A percentile compares a stretch with the other conserved stretches of the same genome.
These are phyloP conservation scores for Buxus sempervirens DNA, from an alignment of 164 flowering plant species.

Conservation along the genomic window DNA sequence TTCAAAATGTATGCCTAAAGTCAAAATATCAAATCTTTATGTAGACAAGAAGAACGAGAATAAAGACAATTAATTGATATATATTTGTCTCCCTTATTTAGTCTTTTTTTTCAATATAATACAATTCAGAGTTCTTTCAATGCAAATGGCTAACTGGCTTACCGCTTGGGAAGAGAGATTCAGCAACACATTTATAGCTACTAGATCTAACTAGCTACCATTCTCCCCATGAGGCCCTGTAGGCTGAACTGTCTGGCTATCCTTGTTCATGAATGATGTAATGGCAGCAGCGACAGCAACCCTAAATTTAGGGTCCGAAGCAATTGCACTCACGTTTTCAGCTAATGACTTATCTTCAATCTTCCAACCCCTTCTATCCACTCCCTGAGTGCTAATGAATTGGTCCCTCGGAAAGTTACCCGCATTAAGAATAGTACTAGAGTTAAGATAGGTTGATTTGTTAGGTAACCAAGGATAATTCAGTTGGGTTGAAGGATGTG, in stretches of 20 bases:
- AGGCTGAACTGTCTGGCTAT: conserved; percentile 19
- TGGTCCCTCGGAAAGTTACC: neutral
- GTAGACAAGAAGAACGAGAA: neutral
- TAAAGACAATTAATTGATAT: neutral
- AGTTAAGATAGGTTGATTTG: conserved; percentile 5
- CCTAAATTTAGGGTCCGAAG: conserved; percentile 67
- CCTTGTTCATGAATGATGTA: conserved; percentile 49
- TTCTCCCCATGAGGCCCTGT: conserved; percentile 3
- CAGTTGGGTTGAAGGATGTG: conserved; percentile 25
- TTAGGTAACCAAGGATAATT: conserved; percentile 29
- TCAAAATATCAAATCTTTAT: neutral
- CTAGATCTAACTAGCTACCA: no score
- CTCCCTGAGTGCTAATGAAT: conserved; percentile 11
- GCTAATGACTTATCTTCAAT: conserved; percentile 21
- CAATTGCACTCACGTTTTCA: conserved; percentile 44
- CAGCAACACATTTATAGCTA: conserved; percentile 17
- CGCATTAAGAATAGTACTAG: neutral
- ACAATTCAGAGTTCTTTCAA: neutral
- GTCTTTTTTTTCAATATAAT: neutral
- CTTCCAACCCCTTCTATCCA: conserved; percentile 12
- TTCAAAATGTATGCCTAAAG: neutral
- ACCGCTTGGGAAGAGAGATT: conserved; percentile 5
- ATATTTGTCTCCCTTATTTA: neutral
- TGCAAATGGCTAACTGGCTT: conserved; percentile 7
- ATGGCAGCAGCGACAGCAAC: conserved; percentile 79